These are phyloP conservation scores for Melaleuca alternifolia DNA, from an alignment of 345 rosid genomes.

Conservation along the genomic window DNA sequence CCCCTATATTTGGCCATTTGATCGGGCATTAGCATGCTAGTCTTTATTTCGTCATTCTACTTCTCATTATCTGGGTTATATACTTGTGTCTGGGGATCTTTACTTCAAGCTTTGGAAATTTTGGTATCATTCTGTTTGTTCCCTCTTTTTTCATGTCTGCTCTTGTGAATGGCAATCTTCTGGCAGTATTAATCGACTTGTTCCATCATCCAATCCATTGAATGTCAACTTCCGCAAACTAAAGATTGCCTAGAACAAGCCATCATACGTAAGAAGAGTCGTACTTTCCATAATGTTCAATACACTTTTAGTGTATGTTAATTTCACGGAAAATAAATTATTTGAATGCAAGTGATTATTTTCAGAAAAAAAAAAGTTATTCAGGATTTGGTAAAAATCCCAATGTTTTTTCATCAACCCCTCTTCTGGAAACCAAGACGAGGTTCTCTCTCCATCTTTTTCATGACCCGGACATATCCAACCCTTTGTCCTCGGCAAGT, in stretches of 20 bases:
- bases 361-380: neutral
- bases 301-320: neutral
- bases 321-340: too few relatives aligned
- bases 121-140: too few relatives aligned
- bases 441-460: neutral
- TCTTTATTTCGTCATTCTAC: too few relatives aligned
- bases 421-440: neutral
- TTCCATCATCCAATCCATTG: neutral
- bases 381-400: neutral
- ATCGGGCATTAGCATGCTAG: too few relatives aligned
- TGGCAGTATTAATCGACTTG: neutral
- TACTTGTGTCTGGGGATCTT: neutral
- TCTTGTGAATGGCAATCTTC: neutral
- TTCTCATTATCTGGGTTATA: neutral
- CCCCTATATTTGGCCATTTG: too few relatives aligned
- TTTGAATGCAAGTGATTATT: too few relatives aligned
- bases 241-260: neutral
- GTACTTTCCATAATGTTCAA: neutral
- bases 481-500: neutral
- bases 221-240: neutral
- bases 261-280: neutral
- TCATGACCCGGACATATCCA: neutral
- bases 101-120: neutral
- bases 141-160: neutral
- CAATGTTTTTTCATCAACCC: neutral